Base-by-base conservation (phyloP, 164 flowering plant species). In the Magnolia sinica region DNA sequence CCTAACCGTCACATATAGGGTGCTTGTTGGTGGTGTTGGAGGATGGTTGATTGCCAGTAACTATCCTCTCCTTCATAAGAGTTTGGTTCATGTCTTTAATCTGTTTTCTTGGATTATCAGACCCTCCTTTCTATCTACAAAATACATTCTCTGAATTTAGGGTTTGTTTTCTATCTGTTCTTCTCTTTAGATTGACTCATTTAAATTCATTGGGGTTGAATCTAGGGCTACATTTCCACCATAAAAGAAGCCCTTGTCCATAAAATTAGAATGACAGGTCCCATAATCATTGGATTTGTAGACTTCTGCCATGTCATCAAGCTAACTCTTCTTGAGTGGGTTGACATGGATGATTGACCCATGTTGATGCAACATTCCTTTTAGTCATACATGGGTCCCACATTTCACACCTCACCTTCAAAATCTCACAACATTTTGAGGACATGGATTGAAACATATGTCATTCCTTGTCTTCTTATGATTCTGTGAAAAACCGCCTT, bases 341-440 rank as follows among this genome's bases (percentile, higher is more conserved):
- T 86, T 84, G 86, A 86, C 85, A 84, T 77, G 81, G 81, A 69
- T 75, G 55, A 76, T 86, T 84, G 85, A 84, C 86, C 74, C 79
- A 68, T 71, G 80, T 65, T 66, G 72, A 77, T 74, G 71, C 81
- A 78, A 81, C 83, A 79, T 83, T 74, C 74, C 81, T 78, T 71
- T 55, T 50, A 49, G 73, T 77, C 76, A 74, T 73, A 37, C 58
- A 51, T 72, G 78, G 78, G 49, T 50, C 78, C 76, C 78, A 81
- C 49, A 20, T 64, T 68, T 18, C 76, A 58, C 24, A 52, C 51
- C 45, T 70, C 23, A 49, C 45, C 70, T 68, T 29, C 50, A 65
- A 37, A 78, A 80, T 80, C 82, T 72, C 68, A 67, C 71, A 82
- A 70, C 65, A 59, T 79, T 79, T 80, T 75, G 78, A 77, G 27